Conservation (phyloP, 345 rosid species). For the Rhizophora mangle region DNA sequence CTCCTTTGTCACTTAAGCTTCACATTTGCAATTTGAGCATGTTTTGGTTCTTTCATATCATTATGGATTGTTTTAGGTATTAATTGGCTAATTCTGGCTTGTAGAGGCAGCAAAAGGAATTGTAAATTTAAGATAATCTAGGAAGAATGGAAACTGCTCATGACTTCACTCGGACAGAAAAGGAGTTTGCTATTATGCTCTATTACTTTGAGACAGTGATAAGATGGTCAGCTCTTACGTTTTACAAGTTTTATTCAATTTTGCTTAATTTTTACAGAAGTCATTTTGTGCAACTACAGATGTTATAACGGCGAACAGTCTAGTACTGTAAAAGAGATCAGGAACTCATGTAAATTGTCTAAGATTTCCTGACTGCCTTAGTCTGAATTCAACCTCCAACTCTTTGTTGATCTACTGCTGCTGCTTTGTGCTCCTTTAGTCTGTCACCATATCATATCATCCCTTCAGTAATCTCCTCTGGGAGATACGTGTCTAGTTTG, state of each 20-base stretch:
- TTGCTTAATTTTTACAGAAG: not conserved
- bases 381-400: not conserved
- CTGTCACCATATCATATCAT: too few relatives aligned
- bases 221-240: conserved; percentile 50
- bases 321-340: too few relatives aligned
- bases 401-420: not conserved
- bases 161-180: conserved; percentile 71
- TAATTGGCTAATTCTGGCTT: conserved; percentile 16
- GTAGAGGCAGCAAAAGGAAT: conserved; percentile 63
- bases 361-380: not conserved
- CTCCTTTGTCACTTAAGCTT: not conserved
- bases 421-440: too few relatives aligned
- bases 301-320: too few relatives aligned
- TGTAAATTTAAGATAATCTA: conserved; percentile 53
- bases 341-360: not conserved
- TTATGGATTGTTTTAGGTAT: not conserved
- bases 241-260: not conserved
- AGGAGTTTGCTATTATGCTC: conserved; percentile 70
- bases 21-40: not conserved
- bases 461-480: too few relatives aligned
- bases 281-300: too few relatives aligned
- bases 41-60: not conserved
- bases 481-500: too few relatives aligned
- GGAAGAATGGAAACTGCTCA: conserved; percentile 49
- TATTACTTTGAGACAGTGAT: conserved; percentile 66